A percentile compares a stretch with the other conserved stretches of the same genome.
Conservation (phyloP, 2,329 filamentous ascomycete genomes). For the Amauroascus niger region DNA sequence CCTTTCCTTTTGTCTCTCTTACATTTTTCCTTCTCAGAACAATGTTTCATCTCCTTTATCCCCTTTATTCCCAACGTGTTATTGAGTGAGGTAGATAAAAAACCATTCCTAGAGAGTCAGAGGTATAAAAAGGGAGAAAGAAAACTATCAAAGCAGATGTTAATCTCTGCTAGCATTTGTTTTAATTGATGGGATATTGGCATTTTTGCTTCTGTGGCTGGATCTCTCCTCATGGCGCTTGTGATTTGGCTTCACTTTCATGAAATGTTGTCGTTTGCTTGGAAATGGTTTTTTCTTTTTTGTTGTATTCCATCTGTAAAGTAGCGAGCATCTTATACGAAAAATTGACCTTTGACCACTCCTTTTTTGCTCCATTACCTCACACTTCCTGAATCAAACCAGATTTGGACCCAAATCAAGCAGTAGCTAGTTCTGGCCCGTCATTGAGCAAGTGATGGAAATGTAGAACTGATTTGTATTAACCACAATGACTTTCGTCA, state of each 20-base stretch:
- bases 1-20: not conserved
- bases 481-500: no score
- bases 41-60: not conserved
- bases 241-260: not conserved
- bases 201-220: not conserved
- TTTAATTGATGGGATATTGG: constrained; percentile 1
- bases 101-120: not conserved
- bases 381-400: no score
- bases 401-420: no score
- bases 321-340: constrained; percentile 1
- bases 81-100: not conserved
- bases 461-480: no score
- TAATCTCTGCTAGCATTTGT: not conserved
- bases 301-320: not conserved
- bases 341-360: not conserved
- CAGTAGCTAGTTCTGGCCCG: no score
- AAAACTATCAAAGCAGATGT: not conserved
- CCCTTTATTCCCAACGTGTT: constrained; percentile 4
- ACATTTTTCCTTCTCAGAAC: not conserved
- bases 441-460: no score
- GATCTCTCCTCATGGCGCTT: constrained; percentile 7
- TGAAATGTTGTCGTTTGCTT: not conserved
- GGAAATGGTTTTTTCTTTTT: not conserved
- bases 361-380: not conserved
- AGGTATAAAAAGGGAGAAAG: not conserved